Percentiles rank a stretch among this genome's conserved stretches.
Conservation (phyloP, 2,329 filamentous ascomycete genomes). For the Neofusicoccum sp. region DNA sequence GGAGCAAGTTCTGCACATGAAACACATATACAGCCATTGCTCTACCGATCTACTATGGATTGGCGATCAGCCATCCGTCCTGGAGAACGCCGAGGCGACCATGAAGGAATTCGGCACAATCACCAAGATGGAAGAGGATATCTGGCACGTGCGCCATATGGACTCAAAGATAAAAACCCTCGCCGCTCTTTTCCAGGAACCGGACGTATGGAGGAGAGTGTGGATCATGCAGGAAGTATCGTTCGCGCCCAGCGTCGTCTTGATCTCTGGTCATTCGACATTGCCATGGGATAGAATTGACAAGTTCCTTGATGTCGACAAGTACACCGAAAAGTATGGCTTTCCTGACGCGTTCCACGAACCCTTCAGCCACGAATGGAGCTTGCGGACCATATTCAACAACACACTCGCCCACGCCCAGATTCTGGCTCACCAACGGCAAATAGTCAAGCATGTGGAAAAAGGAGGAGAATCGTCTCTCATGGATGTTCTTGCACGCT, state of each 20-base stretch:
- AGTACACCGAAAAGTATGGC: background rate
- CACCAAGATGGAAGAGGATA: constrained; percentile 9
- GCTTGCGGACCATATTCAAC: background rate
- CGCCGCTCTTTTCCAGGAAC: background rate
- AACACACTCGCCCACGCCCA: background rate
- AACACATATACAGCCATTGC: constrained; percentile 14
- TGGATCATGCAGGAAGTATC: constrained; percentile 17
- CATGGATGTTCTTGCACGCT: constrained; percentile 26
- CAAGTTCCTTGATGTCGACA: constrained; percentile 1
- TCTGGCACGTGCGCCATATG: background rate
- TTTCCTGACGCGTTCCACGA: background rate
- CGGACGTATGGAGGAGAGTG: background rate
- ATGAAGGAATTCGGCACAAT: constrained; percentile 24
- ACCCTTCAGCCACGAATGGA: background rate
- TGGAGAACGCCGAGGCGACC: constrained; percentile 14
- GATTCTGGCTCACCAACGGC: background rate
- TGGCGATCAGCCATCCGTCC: constrained; percentile 8
- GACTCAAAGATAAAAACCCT: background rate
- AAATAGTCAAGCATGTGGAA: background rate
- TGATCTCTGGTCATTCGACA: background rate
- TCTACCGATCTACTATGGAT: constrained; percentile 16
- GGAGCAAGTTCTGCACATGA: constrained; percentile 19
- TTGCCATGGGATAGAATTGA: constrained; percentile 3
- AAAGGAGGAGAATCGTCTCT: constrained; percentile 20
- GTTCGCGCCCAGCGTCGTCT: background rate